Base-by-base conservation (phyloP, 129 eudicot species). In the Artemisia tridentata region DNA sequence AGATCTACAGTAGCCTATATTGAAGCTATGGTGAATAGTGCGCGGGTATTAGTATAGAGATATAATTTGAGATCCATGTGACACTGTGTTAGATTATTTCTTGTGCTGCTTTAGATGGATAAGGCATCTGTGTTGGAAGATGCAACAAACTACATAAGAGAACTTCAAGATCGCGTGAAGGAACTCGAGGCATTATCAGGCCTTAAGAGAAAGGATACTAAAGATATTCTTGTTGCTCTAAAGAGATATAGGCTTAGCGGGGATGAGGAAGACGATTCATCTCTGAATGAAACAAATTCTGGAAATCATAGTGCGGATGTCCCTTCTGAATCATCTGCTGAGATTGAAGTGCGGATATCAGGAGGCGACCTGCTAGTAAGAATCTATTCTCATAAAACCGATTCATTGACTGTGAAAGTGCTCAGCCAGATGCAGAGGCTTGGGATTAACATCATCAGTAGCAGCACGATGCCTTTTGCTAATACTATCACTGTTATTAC, bases 91-190 rank as follows among this genome's bases (percentile, higher is more conserved):
- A 18, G 55, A 23, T 65, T 65, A 68, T n/a, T 34, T 17, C 1
- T 5, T 11, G 45, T 11, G 4, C 17, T 3, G 63, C 65, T 63
- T 43, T 75, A 86, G 86, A 67, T 86, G 79, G 92, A 86, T 54
- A 86, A 84, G 72, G 82, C 84, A 2, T 81, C 92, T 6, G 71
- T 86, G 29, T 68, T 86, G 18, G 81, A 68, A 60, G 92, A 84
- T 46, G 86, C 92, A 1, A 34, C 65, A 3, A 74, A 65, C 51
- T 81, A 86, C 81, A 48, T 83, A 72, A 86, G 75, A 57, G 67
- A 72, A 34, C 86, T 86, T 38, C 51, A 86, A 76, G 88, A 72
- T 45, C 82, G 68, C 8, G 74, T 62, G 45, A 86, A 86, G 75
- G 63, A 51, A 53, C 82, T 84, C 4, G 90, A 88, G 72, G 82